Conservation (phyloP, 2,329 filamentous ascomycete species). For the Calonectria montana region DNA sequence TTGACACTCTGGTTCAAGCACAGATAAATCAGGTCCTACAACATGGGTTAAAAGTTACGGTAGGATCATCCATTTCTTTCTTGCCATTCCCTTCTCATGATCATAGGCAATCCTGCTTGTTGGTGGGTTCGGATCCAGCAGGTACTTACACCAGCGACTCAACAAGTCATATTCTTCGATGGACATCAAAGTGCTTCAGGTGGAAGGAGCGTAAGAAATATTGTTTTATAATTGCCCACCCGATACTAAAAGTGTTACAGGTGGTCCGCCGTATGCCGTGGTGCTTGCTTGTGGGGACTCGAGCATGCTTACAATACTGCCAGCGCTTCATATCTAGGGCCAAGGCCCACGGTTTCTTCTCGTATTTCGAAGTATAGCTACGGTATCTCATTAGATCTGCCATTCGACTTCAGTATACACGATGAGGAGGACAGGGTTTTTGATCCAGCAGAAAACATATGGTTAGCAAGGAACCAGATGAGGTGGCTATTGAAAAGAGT, state of each 20-base stretch:
- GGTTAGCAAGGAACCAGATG: neutral
- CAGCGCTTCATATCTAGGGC: neutral
- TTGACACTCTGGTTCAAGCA: neutral
- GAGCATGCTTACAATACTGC: neutral
- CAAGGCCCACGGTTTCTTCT: neutral
- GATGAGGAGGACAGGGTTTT: neutral
- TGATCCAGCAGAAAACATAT: too few relatives aligned
- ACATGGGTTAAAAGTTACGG: neutral
- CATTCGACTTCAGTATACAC: neutral
- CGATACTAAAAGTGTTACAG: neutral
- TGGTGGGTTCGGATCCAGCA: neutral
- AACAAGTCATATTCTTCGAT: neutral
- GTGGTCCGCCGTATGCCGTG: neutral
- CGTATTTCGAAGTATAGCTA: slow-evolving; percentile 3
- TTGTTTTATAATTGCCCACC: too few relatives aligned
- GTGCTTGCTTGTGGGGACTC: slow-evolving; percentile 3
- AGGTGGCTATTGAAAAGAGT: slow-evolving; percentile 3
- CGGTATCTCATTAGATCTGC: neutral
- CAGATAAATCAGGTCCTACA: neutral
- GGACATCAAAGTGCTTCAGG: neutral
- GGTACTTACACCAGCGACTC: neutral
- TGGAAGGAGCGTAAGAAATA: neutral
- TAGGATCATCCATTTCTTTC: neutral
- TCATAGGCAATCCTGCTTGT: neutral
- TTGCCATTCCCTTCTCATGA: neutral